Percentiles rank a stretch among this genome's conserved stretches.
These are phyloP conservation scores for Linaria vulgaris DNA, from an alignment of 257 asterid species.

Conservation along the genomic window DNA sequence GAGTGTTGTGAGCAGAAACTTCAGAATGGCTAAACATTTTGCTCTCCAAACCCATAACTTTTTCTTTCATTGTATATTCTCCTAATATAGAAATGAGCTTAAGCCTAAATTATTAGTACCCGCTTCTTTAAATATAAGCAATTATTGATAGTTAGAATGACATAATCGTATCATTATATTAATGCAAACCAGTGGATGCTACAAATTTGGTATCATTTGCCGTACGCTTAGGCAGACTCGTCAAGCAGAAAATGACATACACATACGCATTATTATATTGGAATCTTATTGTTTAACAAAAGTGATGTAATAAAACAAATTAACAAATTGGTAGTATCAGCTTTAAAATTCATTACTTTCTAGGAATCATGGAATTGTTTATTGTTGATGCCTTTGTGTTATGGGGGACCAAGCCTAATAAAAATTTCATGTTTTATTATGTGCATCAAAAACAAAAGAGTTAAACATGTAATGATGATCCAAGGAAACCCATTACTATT, in stretches of 20 bases:
- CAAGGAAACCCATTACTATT: too few relatives aligned
- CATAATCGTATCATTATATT: not conserved
- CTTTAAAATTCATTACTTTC: not conserved
- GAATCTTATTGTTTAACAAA: not conserved
- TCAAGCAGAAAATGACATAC: not conserved
- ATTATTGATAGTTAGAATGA: not conserved
- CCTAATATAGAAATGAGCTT: not conserved
- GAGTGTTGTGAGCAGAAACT: conserved; percentile 56
- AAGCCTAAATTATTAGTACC: not conserved
- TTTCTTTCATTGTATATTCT: not conserved
- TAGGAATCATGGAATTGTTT: not conserved
- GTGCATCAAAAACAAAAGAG: too few relatives aligned
- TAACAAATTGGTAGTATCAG: not conserved
- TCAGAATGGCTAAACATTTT: conserved; percentile 37
- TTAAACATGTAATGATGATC: too few relatives aligned
- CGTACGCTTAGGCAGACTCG: not conserved
- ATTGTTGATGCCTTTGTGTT: too few relatives aligned
- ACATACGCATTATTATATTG: not conserved
- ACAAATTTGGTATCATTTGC: not conserved
- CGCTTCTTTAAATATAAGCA: conserved; percentile 12
- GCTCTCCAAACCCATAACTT: conserved; percentile 40
- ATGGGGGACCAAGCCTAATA: too few relatives aligned
- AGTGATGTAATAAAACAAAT: too few relatives aligned
- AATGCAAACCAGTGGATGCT: not conserved
- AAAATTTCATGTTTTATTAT: too few relatives aligned